Percentiles rank a stretch among this genome's conserved stretches.
Evolutionary conservation across 1,284 basidiomycete species (phyloP).

Genomic region (Cryptococcus wingfieldii): DNA sequence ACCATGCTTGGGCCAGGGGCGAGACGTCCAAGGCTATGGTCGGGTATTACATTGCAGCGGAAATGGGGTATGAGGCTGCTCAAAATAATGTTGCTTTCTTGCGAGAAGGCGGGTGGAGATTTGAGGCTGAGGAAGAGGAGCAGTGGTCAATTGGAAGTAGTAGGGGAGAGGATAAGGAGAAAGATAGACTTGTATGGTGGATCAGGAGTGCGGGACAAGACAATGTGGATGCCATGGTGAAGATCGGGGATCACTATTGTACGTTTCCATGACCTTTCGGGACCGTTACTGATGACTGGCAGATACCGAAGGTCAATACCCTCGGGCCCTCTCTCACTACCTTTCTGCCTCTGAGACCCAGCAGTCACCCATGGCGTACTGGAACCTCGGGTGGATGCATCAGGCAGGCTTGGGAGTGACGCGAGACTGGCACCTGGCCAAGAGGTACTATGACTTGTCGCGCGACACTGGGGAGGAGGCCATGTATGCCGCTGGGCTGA

Average conservation of each 20-base stretch:
- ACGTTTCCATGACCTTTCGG: not conserved
- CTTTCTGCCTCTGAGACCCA: slow-evolving; percentile 85
- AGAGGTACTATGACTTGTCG: slow-evolving; percentile 89
- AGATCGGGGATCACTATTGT: slow-evolving; percentile 95
- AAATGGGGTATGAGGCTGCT: slow-evolving; percentile 84
- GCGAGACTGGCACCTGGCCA: slow-evolving; percentile 93
- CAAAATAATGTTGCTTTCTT: slow-evolving; percentile 95
- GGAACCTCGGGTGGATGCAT: slow-evolving; percentile 99
- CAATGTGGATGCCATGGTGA: slow-evolving; percentile 91
- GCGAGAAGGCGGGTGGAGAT: slow-evolving; percentile 62
- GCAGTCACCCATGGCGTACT: slow-evolving; percentile 88
- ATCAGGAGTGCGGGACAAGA: slow-evolving; percentile 87
- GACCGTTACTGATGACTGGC: not conserved
- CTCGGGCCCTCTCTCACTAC: slow-evolving; percentile 89
- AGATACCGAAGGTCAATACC: slow-evolving; percentile 49
- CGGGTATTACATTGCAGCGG: slow-evolving; percentile 92
- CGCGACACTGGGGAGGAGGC: slow-evolving; percentile 80
- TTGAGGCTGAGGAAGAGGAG: slow-evolving; percentile 46
- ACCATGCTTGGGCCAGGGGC: slow-evolving; percentile 69
- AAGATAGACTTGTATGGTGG: slow-evolving; percentile 83
- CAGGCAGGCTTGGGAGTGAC: slow-evolving; percentile 90
- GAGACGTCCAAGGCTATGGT: slow-evolving; percentile 61
- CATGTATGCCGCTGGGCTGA: slow-evolving; percentile 78
- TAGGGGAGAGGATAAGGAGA: slow-evolving; percentile 1
- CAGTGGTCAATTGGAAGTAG: not conserved